Base-by-base conservation (phyloP, 1,284 basidiomycete genomes). In the Rhizoctonia solani region DNA sequence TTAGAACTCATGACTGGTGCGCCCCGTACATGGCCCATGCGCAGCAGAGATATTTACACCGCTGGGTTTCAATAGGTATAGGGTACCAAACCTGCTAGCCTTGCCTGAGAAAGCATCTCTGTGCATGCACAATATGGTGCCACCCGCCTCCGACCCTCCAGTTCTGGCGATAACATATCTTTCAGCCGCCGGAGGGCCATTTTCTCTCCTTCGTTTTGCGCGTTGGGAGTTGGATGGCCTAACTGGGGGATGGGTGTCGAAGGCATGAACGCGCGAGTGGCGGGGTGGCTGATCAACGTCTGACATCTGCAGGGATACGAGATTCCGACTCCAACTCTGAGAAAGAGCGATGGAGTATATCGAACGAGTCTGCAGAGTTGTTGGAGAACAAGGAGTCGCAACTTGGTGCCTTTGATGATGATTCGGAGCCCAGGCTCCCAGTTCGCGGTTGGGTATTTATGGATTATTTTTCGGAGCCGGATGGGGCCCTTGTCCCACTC, bases 71-170 rank as follows among this genome's bases (percentile, higher is more conserved):
- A n/a, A n/a, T n/a, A 92, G 90, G 90, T 93, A 93, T 75, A 79
- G 79, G 44, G 87, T 95, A 54, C 82, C 85, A 3, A 87, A 87
- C 0, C 88, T 93, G 75, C 77, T 91, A 8, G 81, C 84, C 44
- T 92, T 94, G 42, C 84, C 90, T 0, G 91, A 93, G 77, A 95
- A 95, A 76, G 5, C 23, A 41, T n/a, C 56, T 63, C 69, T 69
- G 41, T 66, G 71, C 68, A 54, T 76, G 91, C 29, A 83, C 85
- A 19, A 86, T 95, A 50, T 83, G 88, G 0, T 95, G 84, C 77
- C 83, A 89, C 72, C 92, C 90, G n/a, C 93, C 89, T 0, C 80
- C 88, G 0, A 86, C 85, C n/a, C 84, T 93, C 75, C 92, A 92
- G 1, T 79, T 9, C 21, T 59, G 14, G 39, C 42, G 13, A 59